A percentile compares a stretch with the other conserved stretches of the same genome.
Evolutionary conservation across 306 rosid genomes (phyloP).

Genomic region (Quercus agrifolia): DNA sequence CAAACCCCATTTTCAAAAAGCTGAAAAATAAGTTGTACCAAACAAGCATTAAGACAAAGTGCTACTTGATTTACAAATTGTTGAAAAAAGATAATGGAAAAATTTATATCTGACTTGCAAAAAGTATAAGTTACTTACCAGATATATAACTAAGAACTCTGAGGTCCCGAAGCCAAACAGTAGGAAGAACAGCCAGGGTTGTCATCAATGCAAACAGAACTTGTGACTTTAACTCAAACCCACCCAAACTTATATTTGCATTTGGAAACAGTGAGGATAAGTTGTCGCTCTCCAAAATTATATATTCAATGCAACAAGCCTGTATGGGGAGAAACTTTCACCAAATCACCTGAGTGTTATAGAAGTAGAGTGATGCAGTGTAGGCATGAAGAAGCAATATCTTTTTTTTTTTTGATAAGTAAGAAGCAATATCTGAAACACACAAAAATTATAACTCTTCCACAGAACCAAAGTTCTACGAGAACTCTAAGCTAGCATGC

Average conservation of each 20-base stretch:
- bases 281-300: conserved; percentile 94
- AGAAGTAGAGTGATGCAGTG: not conserved
- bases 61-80: not conserved
- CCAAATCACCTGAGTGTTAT: conserved; percentile 14
- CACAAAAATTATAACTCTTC: too few species aligned
- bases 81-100: not conserved
- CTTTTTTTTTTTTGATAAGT: too few species aligned
- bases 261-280: conserved; percentile 88
- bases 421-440: too few species aligned
- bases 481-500: too few species aligned
- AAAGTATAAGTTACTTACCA: conserved; percentile 39
- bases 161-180: conserved; percentile 91
- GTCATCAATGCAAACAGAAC: conserved; percentile 68
- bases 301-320: conserved; percentile 93
- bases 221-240: conserved; percentile 45
- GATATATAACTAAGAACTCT: conserved; percentile 90
- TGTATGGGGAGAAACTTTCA: conserved; percentile 36
- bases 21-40: too few species aligned
- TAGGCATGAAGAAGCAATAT: too few species aligned
- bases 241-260: conserved; percentile 64
- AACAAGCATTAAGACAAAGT: not conserved
- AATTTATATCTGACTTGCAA: not conserved
- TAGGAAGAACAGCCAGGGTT: conserved; percentile 94
- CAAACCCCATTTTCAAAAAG: too few species aligned
- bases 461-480: too few species aligned